These are phyloP conservation scores for Colletotrichum tropicicola DNA, from an alignment of 2,329 filamentous ascomycete species.

Conservation along the genomic window DNA sequence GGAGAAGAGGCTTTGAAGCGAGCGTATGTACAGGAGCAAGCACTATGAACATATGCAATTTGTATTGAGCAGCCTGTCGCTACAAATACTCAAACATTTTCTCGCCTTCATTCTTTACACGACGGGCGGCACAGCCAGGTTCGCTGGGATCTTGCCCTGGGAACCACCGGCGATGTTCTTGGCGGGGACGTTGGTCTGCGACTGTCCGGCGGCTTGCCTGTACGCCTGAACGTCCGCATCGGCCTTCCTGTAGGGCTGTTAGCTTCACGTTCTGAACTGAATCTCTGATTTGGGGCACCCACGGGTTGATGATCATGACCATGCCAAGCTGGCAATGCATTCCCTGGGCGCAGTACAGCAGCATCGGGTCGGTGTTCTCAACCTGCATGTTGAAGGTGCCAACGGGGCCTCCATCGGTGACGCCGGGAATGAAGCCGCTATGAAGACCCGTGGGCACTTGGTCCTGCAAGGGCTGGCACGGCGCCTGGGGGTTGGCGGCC, in stretches of 20 bases:
- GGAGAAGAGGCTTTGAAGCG: neutral
- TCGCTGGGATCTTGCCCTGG: conserved; percentile 8
- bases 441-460: conserved; percentile 43
- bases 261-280: neutral
- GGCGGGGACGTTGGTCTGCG: conserved; percentile 16
- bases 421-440: conserved; percentile 50
- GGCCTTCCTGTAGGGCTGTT: conserved; percentile 3
- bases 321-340: conserved; percentile 60
- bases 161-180: conserved; percentile 21
- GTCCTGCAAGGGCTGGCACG: conserved; percentile 52
- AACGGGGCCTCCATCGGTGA: conserved; percentile 43
- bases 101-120: neutral
- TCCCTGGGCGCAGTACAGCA: conserved; percentile 58
- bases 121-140: conserved; percentile 5
- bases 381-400: conserved; percentile 58
- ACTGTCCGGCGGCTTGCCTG: conserved; percentile 2
- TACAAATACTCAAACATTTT: neutral
- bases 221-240: conserved; percentile 19
- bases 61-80: neutral
- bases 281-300: conserved; percentile 12
- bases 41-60: neutral
- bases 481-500: conserved; percentile 46
- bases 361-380: conserved; percentile 53
- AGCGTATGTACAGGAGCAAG: neutral
- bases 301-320: conserved; percentile 61